Percentiles rank a stretch among this genome's conserved stretches.
Evolutionary conservation across 345 rosid species (phyloP).

Genomic region (Pistacia integerrima): DNA sequence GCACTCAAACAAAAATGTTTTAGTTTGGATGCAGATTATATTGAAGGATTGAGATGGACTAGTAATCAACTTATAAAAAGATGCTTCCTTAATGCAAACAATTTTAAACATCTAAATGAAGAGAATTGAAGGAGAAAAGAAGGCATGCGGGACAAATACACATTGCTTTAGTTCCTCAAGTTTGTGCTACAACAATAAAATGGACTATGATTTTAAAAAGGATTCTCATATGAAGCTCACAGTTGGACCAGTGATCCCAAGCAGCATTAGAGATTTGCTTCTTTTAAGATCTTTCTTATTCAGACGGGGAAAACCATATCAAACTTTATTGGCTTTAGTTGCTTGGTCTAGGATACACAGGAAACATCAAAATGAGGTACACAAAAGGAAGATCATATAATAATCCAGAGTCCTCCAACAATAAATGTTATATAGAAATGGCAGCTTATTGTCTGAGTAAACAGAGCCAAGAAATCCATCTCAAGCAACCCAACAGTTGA

Average conservation of each 20-base stretch:
- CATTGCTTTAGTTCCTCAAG: not conserved
- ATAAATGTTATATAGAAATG: not conserved
- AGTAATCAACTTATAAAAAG: not conserved
- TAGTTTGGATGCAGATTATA: not conserved
- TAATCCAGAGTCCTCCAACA: not conserved
- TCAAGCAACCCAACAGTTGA: not conserved
- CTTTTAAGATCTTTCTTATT: not conserved
- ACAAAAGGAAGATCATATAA: not conserved
- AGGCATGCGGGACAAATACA: not conserved
- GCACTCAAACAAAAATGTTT: not conserved
- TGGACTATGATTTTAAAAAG: not conserved
- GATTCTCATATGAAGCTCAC: not conserved
- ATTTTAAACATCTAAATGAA: not conserved
- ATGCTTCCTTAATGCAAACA: not conserved
- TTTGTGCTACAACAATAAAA: not conserved
- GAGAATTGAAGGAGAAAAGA: not conserved
- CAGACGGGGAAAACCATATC: not conserved
- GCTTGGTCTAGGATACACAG: not conserved
- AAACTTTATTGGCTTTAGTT: not conserved
- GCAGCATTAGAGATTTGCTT: not conserved
- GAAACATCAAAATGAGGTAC: not conserved
- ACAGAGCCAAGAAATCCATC: not conserved
- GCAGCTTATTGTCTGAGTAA: not conserved
- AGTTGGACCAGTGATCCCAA: not conserved
- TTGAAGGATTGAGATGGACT: not conserved